Percentiles rank a stretch among this genome's conserved stretches.
These are phyloP conservation scores for Aspergillus aculeatus DNA, from an alignment of 2,329 filamentous ascomycete species.

Conservation along the genomic window DNA sequence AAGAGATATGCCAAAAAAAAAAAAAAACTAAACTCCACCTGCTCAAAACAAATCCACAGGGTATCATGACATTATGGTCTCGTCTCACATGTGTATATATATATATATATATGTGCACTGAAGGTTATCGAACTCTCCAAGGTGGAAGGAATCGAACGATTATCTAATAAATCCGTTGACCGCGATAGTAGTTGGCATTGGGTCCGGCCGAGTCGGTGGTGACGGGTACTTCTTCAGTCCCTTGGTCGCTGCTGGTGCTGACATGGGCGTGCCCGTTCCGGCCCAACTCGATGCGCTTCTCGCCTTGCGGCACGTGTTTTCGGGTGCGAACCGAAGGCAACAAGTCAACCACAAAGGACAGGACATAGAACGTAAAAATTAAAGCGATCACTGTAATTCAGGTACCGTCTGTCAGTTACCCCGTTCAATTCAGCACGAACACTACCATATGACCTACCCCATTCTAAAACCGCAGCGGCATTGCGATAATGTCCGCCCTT, in stretches of 20 bases:
- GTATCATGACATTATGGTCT: not conserved
- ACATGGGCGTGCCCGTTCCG: constrained; percentile 13
- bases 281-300: constrained; percentile 33
- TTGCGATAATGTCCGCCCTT: constrained; percentile 53
- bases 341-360: constrained; percentile 85
- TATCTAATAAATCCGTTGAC: constrained; percentile 26
- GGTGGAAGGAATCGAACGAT: not conserved
- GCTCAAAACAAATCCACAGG: not conserved
- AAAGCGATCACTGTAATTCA: constrained; percentile 61
- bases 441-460: constrained; percentile 41
- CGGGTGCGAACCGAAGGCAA: constrained; percentile 70
- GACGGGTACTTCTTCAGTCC: constrained; percentile 37
- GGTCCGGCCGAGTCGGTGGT: constrained; percentile 40
- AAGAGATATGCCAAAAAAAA: not conserved
- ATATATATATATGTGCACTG: not conserved
- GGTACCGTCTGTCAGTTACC: not conserved
- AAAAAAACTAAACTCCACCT: not conserved
- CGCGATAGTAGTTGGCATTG: constrained; percentile 31
- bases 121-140: not conserved
- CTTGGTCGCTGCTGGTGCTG: constrained; percentile 3
- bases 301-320: constrained; percentile 45
- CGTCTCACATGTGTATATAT: not conserved
- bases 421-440: too few species aligned
- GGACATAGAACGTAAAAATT: constrained; percentile 82
- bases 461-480: constrained; percentile 74